Percentiles rank a stretch among this genome's conserved stretches.
Evolutionary conservation across 371 early-diverging fungal genomes (phyloP).

Genomic region (Actinomortierella wolfii): DNA sequence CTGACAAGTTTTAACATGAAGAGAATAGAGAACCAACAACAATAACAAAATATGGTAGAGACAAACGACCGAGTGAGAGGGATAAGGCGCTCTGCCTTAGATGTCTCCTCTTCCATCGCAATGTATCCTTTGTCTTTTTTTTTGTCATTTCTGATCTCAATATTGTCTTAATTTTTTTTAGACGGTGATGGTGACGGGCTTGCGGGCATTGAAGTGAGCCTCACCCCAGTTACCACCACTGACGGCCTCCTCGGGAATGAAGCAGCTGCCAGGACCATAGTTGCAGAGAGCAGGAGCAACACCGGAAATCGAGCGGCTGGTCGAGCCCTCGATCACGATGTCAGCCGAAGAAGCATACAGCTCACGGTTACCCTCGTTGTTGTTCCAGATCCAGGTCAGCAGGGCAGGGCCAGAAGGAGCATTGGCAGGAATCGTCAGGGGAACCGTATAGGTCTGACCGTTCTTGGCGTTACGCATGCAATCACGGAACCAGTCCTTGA

Average conservation of each 20-base stretch:
- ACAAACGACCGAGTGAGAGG: too few relatives aligned
- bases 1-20: too few relatives aligned
- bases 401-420: constrained; percentile 38
- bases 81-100: too few relatives aligned
- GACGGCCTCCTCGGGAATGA: constrained; percentile 31
- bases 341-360: constrained; percentile 38
- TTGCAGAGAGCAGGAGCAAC: constrained; percentile 36
- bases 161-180: neutral
- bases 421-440: constrained; percentile 30
- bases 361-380: constrained; percentile 48
- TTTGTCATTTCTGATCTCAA: too few relatives aligned
- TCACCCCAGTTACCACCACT: constrained; percentile 37
- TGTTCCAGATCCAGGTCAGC: constrained; percentile 43
- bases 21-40: too few relatives aligned
- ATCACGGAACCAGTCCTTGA: constrained; percentile 39
- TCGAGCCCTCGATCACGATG: constrained; percentile 30
- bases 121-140: too few relatives aligned
- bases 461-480: constrained; percentile 29
- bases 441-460: constrained; percentile 12
- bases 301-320: constrained; percentile 40
- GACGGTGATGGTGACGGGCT: constrained; percentile 32
- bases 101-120: too few relatives aligned
- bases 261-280: constrained; percentile 33
- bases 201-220: constrained; percentile 33
- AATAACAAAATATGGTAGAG: too few relatives aligned